Evolutionary conservation across 1,139 yeast species (phyloP).

Genomic region (Trichomonascaceae sp.): DNA sequence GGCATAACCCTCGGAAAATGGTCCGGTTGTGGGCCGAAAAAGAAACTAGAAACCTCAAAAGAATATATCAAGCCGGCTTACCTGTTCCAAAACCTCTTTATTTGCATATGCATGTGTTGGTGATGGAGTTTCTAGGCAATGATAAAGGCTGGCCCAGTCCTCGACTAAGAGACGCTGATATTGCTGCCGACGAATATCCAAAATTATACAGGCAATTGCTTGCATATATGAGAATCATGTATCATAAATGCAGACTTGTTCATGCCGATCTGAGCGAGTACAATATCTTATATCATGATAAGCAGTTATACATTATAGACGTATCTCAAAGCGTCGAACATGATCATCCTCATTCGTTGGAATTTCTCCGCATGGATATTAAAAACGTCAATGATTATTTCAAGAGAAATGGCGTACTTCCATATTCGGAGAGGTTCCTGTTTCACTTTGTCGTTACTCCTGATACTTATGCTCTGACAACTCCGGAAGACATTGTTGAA

Average conservation of each 20-base stretch:
- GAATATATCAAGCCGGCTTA: conserved; percentile 70
- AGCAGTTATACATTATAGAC: conserved; percentile 78
- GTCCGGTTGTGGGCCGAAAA: conserved; percentile 98
- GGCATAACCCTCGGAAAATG: conserved; percentile 95
- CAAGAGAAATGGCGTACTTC: conserved; percentile 61
- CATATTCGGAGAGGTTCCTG: conserved; percentile 73
- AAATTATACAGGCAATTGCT: conserved; percentile 71
- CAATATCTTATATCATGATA: conserved; percentile 78
- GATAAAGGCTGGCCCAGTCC: conserved; percentile 76
- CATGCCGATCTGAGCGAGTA: conserved; percentile 98
- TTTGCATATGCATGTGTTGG: conserved; percentile 81
- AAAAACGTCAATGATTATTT: conserved; percentile 91
- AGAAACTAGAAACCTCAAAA: conserved; percentile 84
- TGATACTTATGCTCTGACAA: conserved; percentile 20
- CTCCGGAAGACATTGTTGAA: conserved; percentile 24
- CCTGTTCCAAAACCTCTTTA: conserved; percentile 92
- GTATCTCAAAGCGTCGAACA: conserved; percentile 98
- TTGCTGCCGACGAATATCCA: conserved; percentile 50
- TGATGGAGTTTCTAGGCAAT: conserved; percentile 87
- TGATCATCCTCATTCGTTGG: conserved; percentile 95
- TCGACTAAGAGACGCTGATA: conserved; percentile 64
- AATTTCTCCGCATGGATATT: conserved; percentile 94
- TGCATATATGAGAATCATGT: conserved; percentile 79
- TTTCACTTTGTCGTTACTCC: conserved; percentile 60
- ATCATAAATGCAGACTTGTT: conserved; percentile 80